A percentile compares a stretch with the other conserved stretches of the same genome.
These are phyloP conservation scores for Viola pubescens DNA, from an alignment of 441 rosid genomes.

Conservation along the genomic window DNA sequence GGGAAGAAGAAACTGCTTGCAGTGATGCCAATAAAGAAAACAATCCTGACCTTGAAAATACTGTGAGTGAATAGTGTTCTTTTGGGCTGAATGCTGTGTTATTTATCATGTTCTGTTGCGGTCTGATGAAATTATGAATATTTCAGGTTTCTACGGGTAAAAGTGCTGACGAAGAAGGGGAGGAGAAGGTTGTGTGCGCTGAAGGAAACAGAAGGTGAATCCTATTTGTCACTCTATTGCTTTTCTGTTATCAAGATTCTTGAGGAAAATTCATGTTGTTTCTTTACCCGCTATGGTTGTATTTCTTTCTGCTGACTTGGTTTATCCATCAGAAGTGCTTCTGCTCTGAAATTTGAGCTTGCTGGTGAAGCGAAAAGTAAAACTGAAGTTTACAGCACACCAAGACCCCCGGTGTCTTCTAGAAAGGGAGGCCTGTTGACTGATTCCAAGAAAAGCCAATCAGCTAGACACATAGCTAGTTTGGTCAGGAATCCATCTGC, in stretches of 20 bases:
- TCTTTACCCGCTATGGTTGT: not conserved
- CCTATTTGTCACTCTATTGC: no score
- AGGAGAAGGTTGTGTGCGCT: constrained; percentile 9
- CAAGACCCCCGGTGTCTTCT: constrained; percentile 33
- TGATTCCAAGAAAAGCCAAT: constrained; percentile 51
- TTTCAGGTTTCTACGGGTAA: constrained; percentile 24
- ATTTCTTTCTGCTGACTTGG: constrained; percentile 13
- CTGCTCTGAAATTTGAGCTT: constrained; percentile 17
- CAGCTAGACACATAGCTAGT: constrained; percentile 57
- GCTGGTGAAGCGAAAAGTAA: constrained; percentile 33
- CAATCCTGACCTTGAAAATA: constrained; percentile 10
- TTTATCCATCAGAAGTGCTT: constrained; percentile 14
- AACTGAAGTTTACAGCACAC: constrained; percentile 49
- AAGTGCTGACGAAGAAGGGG: constrained; percentile 17
- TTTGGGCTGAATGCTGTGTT: not conserved
- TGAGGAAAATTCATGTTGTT: not conserved
- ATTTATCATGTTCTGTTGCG: not conserved
- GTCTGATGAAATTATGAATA: constrained; percentile 17
- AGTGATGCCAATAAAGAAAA: constrained; percentile 20
- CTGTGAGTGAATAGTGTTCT: constrained; percentile 16
- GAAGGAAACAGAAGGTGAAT: constrained; percentile 17
- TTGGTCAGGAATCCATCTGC: constrained; percentile 49
- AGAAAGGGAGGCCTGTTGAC: constrained; percentile 32
- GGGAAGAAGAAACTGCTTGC: constrained; percentile 20
- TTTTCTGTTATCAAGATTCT: no score